These are phyloP conservation scores for Warburgia ugandensis DNA, from an alignment of 164 flowering plant genomes.

Conservation along the genomic window DNA sequence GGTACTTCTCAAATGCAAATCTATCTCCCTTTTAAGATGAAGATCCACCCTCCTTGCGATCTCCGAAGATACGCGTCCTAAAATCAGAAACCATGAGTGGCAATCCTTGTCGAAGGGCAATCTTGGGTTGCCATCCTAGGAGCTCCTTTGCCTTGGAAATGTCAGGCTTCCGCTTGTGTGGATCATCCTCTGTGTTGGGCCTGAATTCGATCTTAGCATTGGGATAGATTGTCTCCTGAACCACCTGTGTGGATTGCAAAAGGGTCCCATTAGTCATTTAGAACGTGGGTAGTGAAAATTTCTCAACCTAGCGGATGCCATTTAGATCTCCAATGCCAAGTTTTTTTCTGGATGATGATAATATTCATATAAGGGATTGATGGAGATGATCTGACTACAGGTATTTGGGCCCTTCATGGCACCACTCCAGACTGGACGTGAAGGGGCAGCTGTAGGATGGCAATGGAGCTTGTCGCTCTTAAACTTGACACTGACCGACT, in stretches of 20 bases:
- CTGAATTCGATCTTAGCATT: conserved; percentile 78
- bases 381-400: too few species aligned
- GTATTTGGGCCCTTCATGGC: too few species aligned
- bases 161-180: conserved; percentile 98
- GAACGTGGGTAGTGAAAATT: too few species aligned
- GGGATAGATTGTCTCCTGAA: conserved; percentile 85
- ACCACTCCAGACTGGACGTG: too few species aligned
- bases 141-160: conserved; percentile 76
- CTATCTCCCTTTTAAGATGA: too few species aligned
- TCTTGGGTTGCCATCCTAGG: conserved; percentile 85
- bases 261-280: neutral
- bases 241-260: conserved; percentile 45
- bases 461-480: too few species aligned
- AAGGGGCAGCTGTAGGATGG: too few species aligned
- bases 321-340: neutral
- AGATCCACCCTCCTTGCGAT: conserved; percentile 52
- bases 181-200: conserved; percentile 93
- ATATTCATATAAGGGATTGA: too few species aligned
- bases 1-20: too few species aligned
- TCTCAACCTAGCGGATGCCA: neutral
- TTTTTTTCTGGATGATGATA: too few species aligned
- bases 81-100: conserved; percentile 92
- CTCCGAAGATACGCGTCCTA: conserved; percentile 78
- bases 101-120: conserved; percentile 79
- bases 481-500: too few species aligned